Evolutionary conservation across 1,284 basidiomycete genomes (phyloP).

Genomic region (Ustilago loliicola): DNA sequence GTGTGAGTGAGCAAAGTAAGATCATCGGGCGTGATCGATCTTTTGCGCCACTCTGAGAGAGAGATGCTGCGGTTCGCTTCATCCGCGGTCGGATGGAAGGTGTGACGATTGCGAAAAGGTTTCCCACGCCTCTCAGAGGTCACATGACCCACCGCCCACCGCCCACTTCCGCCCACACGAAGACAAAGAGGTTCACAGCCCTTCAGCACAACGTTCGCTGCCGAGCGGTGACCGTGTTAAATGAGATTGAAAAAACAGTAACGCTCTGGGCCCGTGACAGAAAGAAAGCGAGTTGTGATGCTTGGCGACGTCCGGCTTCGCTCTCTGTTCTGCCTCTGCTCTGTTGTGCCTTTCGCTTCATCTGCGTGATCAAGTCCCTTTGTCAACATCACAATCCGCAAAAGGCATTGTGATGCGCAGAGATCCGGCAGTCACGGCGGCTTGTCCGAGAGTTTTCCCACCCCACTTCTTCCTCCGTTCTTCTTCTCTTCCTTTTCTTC

Average conservation of each 20-base stretch:
- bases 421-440: neutral
- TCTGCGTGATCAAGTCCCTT: conserved; percentile 3
- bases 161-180: neutral
- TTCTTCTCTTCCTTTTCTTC: neutral
- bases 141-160: neutral
- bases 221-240: too few species aligned
- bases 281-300: neutral
- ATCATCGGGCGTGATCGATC: neutral
- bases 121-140: neutral
- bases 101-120: neutral
- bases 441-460: neutral
- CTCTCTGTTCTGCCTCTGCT: neutral
- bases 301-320: neutral
- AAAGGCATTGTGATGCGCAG: neutral
- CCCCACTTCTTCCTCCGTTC: neutral
- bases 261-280: neutral
- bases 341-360: neutral
- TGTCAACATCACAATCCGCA: neutral
- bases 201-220: too few species aligned
- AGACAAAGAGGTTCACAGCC: too few species aligned
- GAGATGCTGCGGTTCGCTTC: neutral
- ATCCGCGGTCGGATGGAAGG: neutral
- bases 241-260: too few species aligned
- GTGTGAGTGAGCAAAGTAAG: neutral
- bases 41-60: too few species aligned